Evolutionary conservation across 1,284 basidiomycete species (phyloP).

Genomic region (Ganoderma boninense): DNA sequence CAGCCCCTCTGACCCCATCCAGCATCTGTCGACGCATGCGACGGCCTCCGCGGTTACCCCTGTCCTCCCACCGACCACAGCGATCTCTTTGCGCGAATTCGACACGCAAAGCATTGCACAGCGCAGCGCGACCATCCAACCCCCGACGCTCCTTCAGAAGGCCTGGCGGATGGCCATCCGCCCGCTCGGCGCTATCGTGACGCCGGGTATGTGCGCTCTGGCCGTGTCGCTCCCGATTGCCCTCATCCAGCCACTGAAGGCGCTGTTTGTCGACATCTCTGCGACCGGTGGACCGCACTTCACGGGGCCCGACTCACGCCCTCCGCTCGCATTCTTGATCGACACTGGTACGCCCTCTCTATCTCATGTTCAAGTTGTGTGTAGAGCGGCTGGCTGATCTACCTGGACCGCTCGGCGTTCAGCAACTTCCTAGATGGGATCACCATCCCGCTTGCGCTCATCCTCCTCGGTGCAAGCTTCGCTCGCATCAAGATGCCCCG

Average conservation of each 20-base stretch:
- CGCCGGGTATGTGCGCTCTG: slow-evolving; percentile 57
- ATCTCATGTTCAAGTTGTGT: neutral
- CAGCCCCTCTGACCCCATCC: slow-evolving; percentile 40
- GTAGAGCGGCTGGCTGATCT: neutral
- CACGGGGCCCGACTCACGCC: slow-evolving; percentile 60
- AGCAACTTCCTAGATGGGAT: slow-evolving; percentile 58
- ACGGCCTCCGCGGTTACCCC: slow-evolving; percentile 23
- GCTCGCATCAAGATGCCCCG: slow-evolving; percentile 54
- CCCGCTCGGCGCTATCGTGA: slow-evolving; percentile 42
- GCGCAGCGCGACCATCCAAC: slow-evolving; percentile 23
- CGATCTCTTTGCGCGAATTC: slow-evolving; percentile 11
- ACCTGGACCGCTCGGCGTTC: neutral
- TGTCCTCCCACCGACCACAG: slow-evolving; percentile 29
- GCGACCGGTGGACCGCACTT: slow-evolving; percentile 50
- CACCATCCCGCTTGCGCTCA: slow-evolving; percentile 59
- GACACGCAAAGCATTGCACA: slow-evolving; percentile 24
- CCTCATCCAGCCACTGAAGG: slow-evolving; percentile 58
- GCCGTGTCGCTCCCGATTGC: slow-evolving; percentile 56
- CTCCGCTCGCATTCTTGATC: slow-evolving; percentile 56
- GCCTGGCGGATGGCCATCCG: slow-evolving; percentile 28
- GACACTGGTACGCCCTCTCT: slow-evolving; percentile 48
- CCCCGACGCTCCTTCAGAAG: slow-evolving; percentile 24
- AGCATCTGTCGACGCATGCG: slow-evolving; percentile 16
- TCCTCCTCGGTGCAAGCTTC: slow-evolving; percentile 64
- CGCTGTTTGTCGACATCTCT: slow-evolving; percentile 55